Evolutionary conservation across 2,329 filamentous ascomycete genomes (phyloP), one percentile per base, ranked within the genome.

Genomic region (Botrytis porri): DNA sequence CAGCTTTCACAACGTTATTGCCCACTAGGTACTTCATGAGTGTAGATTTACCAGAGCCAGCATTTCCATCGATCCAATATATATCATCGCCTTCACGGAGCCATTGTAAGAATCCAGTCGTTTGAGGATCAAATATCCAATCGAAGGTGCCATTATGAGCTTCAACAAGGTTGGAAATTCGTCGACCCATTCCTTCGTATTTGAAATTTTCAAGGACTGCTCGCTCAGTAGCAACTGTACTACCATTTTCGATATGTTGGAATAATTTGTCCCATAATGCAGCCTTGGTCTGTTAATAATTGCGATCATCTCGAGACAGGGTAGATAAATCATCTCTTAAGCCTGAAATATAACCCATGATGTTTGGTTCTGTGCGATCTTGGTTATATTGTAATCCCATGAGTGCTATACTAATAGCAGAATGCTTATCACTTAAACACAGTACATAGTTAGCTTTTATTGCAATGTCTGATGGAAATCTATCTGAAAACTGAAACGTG

Each of bases 41-140:
- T 3, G 77, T 78, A 22, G 69, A 74, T 65, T 75, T 75, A 2
- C 74, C 74, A 48, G 63, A 63, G 1, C 75, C 71, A 32, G 77
- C 66, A n/a, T 75, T 77, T 9, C 77, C 77, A 8, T 59, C 70
- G 35, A 78, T 75, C 76, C 76, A 78, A 32, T 77, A 77, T 25
- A 77, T 5, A 1, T 32, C 54, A 12, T 43, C 0, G 6, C 65
- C 54, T 16, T 37, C 12, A n/a, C 63, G 29, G 3, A 78, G 70
- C 75, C 73, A 77, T 10, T 73, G 9, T 10, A 73, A 18, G 25
- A 70, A 75, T 62, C 54, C 29, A 12, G 12, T 60, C 39, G 20
- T 48, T 41, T 8, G 35, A 39, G n/a, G 32, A 14, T 69, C 35
- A 29, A 39, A 59, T 29, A 69, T 39, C 25, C 65, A 69, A 7